phyloP scores from a whole-genome alignment of 73 alveolate genomes.

The Symbiodinium pilosum region DNA sequence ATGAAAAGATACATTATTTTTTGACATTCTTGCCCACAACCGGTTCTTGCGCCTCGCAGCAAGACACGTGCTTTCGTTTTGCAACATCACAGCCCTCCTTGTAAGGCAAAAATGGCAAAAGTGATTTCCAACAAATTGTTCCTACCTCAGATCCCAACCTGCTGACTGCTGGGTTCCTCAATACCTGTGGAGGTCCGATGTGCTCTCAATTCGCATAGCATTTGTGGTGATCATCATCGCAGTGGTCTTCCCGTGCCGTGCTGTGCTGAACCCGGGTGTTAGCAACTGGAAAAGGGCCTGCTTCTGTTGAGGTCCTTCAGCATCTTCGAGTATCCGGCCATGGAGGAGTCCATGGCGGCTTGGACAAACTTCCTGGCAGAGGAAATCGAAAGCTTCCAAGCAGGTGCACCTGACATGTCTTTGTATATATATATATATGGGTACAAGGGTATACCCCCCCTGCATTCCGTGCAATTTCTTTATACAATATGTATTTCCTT shows the following conservation, averaged over 20 bases:
- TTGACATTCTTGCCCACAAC: too few species aligned
- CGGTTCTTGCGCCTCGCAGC: too few species aligned
- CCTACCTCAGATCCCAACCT: neutral
- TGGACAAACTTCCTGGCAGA: conserved; percentile 56
- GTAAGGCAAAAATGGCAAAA: conserved; percentile 66
- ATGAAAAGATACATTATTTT: too few species aligned
- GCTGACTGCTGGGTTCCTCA: neutral
- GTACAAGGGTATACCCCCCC: too few species aligned
- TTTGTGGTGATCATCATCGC: conserved; percentile 56
- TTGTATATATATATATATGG: too few species aligned
- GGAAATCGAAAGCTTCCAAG: neutral
- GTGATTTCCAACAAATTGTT: conserved; percentile 81
- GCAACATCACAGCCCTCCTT: too few species aligned
- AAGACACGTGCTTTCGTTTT: too few species aligned
- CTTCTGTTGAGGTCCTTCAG: conserved; percentile 53
- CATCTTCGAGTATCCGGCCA: conserved; percentile 86
- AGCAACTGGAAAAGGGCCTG: neutral
- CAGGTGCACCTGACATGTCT: too few species aligned
- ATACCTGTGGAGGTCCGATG: conserved; percentile 40
- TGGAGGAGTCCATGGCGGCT: conserved; percentile 87
- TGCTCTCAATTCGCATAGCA: conserved; percentile 88
- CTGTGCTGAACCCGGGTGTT: neutral
- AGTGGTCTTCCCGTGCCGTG: neutral
- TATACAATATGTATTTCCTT: too few species aligned
- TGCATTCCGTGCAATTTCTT: too few species aligned